Evolutionary conservation across 2,329 filamentous ascomycete genomes (phyloP), one percentile per base, ranked within the genome.

Genomic region (Fonsecaea pugnacius): DNA sequence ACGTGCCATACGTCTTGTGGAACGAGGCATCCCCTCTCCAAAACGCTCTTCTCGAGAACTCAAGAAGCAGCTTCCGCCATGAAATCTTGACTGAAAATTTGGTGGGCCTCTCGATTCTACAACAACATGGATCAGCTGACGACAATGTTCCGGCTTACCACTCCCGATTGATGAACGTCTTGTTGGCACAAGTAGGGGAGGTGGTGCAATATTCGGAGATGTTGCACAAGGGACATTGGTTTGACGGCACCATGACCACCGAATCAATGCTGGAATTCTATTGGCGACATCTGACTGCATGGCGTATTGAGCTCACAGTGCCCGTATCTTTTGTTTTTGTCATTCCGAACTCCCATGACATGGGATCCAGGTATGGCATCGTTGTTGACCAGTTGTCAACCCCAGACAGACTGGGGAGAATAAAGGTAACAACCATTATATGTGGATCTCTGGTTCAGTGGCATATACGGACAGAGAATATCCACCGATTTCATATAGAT

Each of bases 121-220:
- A 85, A 68, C 84, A 87, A 66, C 85, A 87, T 72, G 84, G 85
- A 4, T 76, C 78, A 32, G 70, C 75, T 9, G 85, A 87, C 70
- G 83, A 85, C 67, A 87, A 87, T 69, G 85, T 87, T 2, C 85
- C 85, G 0, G 75, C 78, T 5, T 87, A 84, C 68, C 80, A 87
- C 71, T 86, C 84, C 4, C 77, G 85, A 8, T 73, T 85, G 9
- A 81, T 87, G 73, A 78, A 79, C 51, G 78, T 83, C 64, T 75
- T 84, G 48, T 72, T 84, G 12, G 75, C 75, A 24, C 76, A 83
- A 67, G 73, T 74, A 55, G 77, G 75, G 6, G 76, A 74, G 51
- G 71, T 77, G 4, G 80, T 79, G 12, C 72, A 74, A 7, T 87
- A 85, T 70, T 71, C 78, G 50, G 85, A 87, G 70, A 72, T 87